Conservation (phyloP, 1,139 yeast species). For the Geotrichum bryndzae region DNA sequence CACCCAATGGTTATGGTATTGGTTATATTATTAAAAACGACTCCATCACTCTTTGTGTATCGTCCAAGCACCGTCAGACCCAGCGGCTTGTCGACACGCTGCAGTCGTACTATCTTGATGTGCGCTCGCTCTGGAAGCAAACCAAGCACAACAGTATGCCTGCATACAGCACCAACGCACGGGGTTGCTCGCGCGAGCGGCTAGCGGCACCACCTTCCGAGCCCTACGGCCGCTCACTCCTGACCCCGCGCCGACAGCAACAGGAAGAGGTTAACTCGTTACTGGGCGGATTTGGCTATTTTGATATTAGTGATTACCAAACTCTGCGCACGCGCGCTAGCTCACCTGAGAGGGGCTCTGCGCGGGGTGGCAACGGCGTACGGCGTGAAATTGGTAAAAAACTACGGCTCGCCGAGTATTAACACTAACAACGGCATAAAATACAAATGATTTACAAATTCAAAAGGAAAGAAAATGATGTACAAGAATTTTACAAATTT, state of each 20-base stretch:
- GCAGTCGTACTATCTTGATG: conserved; percentile 60
- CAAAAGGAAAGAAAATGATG: neutral
- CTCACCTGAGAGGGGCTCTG: conserved; percentile 50
- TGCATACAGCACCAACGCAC: conserved; percentile 16
- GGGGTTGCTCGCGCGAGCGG: conserved; percentile 25
- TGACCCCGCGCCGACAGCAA: conserved; percentile 23
- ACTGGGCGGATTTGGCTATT: conserved; percentile 75
- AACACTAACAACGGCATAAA: conserved; percentile 16
- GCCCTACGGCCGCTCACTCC: conserved; percentile 20
- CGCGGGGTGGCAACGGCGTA: conserved; percentile 20
- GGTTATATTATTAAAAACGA: conserved; percentile 86
- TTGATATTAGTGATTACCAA: conserved; percentile 61
- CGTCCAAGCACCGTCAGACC: conserved; percentile 89
- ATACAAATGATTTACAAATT: neutral
- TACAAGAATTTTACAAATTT: no score
- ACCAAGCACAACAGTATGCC: conserved; percentile 1
- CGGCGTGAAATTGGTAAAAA: conserved; percentile 61
- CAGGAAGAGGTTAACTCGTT: conserved; percentile 41
- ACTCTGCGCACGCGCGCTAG: conserved; percentile 62
- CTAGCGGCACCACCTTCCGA: conserved; percentile 4
- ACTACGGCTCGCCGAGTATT: conserved; percentile 66
- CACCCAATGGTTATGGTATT: conserved; percentile 87
- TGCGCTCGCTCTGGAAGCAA: conserved; percentile 45
- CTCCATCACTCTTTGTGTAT: conserved; percentile 76
- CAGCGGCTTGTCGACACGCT: conserved; percentile 70